These are phyloP conservation scores for Toxoplasma gondii DNA, from an alignment of 169 alveolate species.

Conservation along the genomic window DNA sequence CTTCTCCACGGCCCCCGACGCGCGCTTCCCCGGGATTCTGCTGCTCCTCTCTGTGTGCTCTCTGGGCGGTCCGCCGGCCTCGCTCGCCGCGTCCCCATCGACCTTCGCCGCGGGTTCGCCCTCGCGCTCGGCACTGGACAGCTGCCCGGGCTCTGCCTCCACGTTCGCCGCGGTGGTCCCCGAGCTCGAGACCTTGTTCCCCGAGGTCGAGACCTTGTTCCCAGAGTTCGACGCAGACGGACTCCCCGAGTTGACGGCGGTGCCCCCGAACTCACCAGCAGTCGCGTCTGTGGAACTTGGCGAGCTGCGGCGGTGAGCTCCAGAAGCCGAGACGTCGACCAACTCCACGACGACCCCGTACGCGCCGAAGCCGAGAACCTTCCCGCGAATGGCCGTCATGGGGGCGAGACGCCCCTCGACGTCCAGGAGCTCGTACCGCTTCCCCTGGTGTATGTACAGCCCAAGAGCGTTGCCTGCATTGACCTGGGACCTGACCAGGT, in stretches of 20 bases:
- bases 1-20: background rate
- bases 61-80: no score
- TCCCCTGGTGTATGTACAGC: background rate
- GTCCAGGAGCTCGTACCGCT: background rate
- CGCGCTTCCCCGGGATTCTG: background rate
- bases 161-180: background rate
- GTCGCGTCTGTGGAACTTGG: background rate
- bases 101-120: no score
- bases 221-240: no score
- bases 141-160: background rate
- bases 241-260: no score
- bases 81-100: no score
- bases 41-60: background rate
- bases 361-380: background rate
- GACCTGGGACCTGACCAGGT: background rate
- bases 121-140: background rate
- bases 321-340: background rate
- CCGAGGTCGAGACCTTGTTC: no score
- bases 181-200: background rate
- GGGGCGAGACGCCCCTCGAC: background rate
- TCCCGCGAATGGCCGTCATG: background rate
- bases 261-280: no score
- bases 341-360: conserved; percentile 7
- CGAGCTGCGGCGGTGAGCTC: background rate
- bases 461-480: background rate